A percentile compares a stretch with the other conserved stretches of the same genome.
Conservation (phyloP, 2,329 filamentous ascomycete species). For the Dactylellina leptospora region DNA sequence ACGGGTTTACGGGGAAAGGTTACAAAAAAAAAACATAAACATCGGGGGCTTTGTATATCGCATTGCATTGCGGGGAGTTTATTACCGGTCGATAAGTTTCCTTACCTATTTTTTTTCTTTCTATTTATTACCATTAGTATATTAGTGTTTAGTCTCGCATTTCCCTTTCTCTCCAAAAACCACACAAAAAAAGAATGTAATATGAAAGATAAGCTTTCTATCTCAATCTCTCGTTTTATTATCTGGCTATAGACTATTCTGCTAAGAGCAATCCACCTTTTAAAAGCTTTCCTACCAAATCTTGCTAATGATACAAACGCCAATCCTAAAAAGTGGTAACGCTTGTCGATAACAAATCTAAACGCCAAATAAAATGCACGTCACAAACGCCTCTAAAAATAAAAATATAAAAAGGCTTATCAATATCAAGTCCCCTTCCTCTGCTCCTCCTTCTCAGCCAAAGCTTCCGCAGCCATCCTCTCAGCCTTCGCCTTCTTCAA, state of each 20-base stretch:
- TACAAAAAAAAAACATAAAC: not conserved
- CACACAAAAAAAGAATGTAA: too few relatives aligned
- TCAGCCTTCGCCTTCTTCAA: conserved; percentile 54
- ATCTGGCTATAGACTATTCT: not conserved
- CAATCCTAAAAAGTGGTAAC: not conserved
- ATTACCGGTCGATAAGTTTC: not conserved
- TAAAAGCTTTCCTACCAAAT: not conserved
- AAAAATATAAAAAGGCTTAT: not conserved
- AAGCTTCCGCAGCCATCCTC: conserved; percentile 29
- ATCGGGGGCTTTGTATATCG: conserved; percentile 13
- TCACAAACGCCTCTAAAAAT: conserved; percentile 6
- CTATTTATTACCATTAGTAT: not conserved
- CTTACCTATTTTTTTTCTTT: not conserved
- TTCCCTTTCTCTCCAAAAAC: not conserved
- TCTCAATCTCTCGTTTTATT: not conserved
- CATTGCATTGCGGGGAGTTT: conserved; percentile 25
- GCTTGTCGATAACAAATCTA: not conserved
- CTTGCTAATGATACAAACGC: not conserved
- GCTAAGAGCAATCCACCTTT: not conserved
- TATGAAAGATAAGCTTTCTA: too few relatives aligned
- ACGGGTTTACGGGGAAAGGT: not conserved
- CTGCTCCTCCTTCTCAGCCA: conserved; percentile 31
- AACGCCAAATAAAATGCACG: not conserved
- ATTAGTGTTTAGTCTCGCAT: conserved; percentile 11
- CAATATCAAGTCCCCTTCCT: conserved; percentile 36